Evolutionary conservation across 1,284 basidiomycete species (phyloP).

Genomic region (Apiotrichum siamense): DNA sequence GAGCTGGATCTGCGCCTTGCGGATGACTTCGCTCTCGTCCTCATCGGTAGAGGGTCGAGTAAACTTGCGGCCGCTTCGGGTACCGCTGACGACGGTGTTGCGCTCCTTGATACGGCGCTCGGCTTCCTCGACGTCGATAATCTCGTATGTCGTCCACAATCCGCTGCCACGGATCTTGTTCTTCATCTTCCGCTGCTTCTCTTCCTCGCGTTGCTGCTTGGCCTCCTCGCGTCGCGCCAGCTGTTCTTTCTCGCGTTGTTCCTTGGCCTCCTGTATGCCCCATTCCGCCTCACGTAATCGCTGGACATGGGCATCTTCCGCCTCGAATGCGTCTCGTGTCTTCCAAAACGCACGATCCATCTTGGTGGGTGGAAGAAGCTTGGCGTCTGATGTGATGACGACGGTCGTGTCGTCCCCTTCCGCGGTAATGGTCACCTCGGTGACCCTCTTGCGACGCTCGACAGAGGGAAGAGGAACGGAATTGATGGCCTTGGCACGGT

Average conservation of each 20-base stretch:
- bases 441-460: slow-evolving; percentile 17
- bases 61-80: slow-evolving; percentile 26
- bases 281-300: neutral
- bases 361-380: slow-evolving; percentile 11
- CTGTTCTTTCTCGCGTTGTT: neutral
- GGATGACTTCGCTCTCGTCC: neutral
- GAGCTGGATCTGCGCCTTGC: neutral
- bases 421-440: neutral
- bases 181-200: slow-evolving; percentile 24
- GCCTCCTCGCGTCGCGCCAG: neutral
- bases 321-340: neutral
- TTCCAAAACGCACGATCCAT: slow-evolving; percentile 9
- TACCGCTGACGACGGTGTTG: slow-evolving; percentile 29
- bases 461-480: slow-evolving; percentile 20
- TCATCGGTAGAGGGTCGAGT: neutral
- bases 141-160: slow-evolving; percentile 35
- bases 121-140: slow-evolving; percentile 28
- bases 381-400: neutral
- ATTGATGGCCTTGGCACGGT: slow-evolving; percentile 15
- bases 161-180: slow-evolving; percentile 34
- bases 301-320: neutral
- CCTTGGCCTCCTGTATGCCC: neutral
- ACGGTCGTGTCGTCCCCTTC: slow-evolving; percentile 2
- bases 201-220: slow-evolving; percentile 19
- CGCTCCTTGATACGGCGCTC: slow-evolving; percentile 21